Evolutionary conservation across 179 eudicot species (phyloP), one percentile per base, ranked within the genome.

Genomic region (Sideroxylon spinosum): DNA sequence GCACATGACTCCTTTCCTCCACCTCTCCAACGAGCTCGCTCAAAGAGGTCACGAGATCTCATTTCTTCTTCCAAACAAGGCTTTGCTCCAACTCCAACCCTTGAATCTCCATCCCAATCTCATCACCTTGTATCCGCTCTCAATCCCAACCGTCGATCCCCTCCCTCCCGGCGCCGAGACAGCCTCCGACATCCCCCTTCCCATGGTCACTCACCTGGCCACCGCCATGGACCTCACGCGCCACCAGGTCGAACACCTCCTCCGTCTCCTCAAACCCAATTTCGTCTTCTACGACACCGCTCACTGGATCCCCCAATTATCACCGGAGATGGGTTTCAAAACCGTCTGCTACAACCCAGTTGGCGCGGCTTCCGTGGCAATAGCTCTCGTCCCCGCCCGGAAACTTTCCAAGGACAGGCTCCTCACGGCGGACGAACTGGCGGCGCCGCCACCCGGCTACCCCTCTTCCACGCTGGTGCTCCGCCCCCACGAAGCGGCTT

Each of bases 1-100:
- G 13, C 97, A 92, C 76, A 89, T 92, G 84, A 92, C 90, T 7
- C 97, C 97, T 19, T 91, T 80, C 82, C 86, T 92, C 19, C 90
- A 88, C 53, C 87, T 92, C 17, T 78, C 97, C 60, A 92, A 92
- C 64, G 80, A 89, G 70, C 90, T 92, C 22, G 97, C 93, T 25
- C 71, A 80, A 14, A 77, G 85, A 73, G 93, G 93, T 65, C 93
- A 91, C 76, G 78, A 72, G 8, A 85, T 87, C 85, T 87, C 92
- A 2, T 76, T 92, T 26, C 71, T 91, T 10, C 69, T 88, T 44
- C 93, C 97, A 5, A 76, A 78, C 28, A 90, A 90, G 57, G 86
- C 92, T 29, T 68, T 52, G 23, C 25, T 13, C 32, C 88, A 84
- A 32, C 76, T 87, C 4, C 67, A 81, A 73, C 64, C 61, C 49